Evolutionary conservation across 257 asterid genomes (phyloP).

Genomic region (Thymus quinquecostatus): DNA sequence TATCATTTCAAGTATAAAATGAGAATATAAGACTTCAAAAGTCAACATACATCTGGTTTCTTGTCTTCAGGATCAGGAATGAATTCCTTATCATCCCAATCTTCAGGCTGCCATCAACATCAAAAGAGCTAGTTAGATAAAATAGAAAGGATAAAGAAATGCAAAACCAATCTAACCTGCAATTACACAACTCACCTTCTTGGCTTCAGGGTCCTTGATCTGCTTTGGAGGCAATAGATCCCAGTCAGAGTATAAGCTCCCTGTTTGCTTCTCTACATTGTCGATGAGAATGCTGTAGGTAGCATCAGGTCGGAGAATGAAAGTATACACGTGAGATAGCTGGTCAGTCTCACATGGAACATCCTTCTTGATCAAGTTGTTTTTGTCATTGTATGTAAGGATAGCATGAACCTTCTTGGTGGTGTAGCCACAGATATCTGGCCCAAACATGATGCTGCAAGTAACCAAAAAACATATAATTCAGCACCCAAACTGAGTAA

Average conservation of each 20-base stretch:
- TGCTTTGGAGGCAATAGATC: conserved; percentile 84
- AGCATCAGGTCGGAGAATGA: conserved; percentile 93
- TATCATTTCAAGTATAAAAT: background rate
- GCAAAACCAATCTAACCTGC: background rate
- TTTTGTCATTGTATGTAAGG: conserved; percentile 67
- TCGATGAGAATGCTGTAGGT: conserved; percentile 91
- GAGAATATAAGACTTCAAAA: background rate
- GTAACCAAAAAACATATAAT: conserved; percentile 30
- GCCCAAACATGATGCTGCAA: conserved; percentile 98
- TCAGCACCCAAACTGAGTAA: conserved; percentile 2
- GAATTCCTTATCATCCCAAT: conserved; percentile 96
- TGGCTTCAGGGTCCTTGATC: conserved; percentile 94
- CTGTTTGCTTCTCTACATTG: conserved; percentile 88
- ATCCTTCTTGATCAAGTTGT: conserved; percentile 90
- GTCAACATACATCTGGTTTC: conserved; percentile 81
- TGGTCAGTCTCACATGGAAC: conserved; percentile 99
- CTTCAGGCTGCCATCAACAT: conserved; percentile 82
- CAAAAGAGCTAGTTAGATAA: conserved; percentile 14
- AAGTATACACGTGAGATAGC: conserved; percentile 88
- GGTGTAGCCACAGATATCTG: conserved; percentile 88
- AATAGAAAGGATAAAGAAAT: background rate
- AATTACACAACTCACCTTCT: conserved; percentile 54
- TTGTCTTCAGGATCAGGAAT: conserved; percentile 93
- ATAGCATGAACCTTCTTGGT: conserved; percentile 93
- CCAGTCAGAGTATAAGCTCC: conserved; percentile 96